A percentile compares a stretch with the other conserved stretches of the same genome.
Evolutionary conservation across 345 rosid genomes (phyloP).

Genomic region (Acer saccharum): DNA sequence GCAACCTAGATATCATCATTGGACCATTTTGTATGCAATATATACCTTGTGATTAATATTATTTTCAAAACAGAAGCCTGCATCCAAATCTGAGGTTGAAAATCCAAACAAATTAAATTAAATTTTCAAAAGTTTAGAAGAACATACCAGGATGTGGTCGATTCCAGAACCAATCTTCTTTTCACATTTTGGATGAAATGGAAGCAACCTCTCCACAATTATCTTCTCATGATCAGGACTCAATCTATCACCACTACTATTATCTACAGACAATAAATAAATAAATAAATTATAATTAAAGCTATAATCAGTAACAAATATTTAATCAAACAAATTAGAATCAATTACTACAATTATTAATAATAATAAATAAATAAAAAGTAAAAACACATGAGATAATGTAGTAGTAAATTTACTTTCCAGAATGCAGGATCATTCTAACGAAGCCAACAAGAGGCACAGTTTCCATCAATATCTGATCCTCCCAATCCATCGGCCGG

Average conservation of each 20-base stretch:
- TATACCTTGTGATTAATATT: no score
- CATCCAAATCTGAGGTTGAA: no score
- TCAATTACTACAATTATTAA: background rate
- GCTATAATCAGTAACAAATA: background rate
- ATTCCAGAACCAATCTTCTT: conserved; percentile 6
- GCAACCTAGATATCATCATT: no score
- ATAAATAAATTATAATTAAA: background rate
- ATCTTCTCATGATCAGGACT: conserved; percentile 14
- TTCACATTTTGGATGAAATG: conserved; percentile 6
- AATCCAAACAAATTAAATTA: no score
- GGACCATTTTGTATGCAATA: no score
- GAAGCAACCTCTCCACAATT: conserved; percentile 16
- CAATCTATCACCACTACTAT: background rate
- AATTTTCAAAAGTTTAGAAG: background rate
- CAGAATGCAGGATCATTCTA: conserved; percentile 16
- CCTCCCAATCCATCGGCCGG: background rate
- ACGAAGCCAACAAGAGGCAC: conserved; percentile 8
- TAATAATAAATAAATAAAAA: background rate
- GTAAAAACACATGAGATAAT: no score
- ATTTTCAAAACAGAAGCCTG: no score
- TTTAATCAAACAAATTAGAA: no score
- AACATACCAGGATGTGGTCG: conserved; percentile 11
- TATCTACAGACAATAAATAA: background rate
- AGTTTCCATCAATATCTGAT: conserved; percentile 6
- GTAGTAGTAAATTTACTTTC: background rate